Percentiles rank a stretch among this genome's conserved stretches.
Conservation (phyloP, 495 filamentous ascomycete genomes). For the Glarea lozoyensis region DNA sequence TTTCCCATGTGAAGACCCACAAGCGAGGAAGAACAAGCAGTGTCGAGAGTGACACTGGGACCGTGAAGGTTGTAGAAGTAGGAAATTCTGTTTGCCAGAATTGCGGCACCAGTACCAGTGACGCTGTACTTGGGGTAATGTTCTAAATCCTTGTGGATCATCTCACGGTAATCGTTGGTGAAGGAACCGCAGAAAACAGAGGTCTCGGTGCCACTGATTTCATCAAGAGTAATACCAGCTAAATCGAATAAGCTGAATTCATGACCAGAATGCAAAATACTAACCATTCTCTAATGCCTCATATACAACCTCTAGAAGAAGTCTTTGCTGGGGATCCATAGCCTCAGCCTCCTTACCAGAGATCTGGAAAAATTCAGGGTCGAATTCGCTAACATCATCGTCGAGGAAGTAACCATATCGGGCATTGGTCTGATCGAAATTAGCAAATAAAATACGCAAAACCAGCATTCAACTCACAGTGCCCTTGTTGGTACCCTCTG, state of each 20-base stretch:
- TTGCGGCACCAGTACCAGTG: constrained; percentile 23
- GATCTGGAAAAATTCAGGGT: constrained; percentile 49
- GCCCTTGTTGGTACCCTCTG: constrained; percentile 19
- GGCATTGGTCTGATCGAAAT: constrained; percentile 2
- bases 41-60: constrained; percentile 14
- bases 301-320: constrained; percentile 45
- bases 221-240: constrained; percentile 11
- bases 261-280: neutral
- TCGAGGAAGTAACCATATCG: constrained; percentile 36
- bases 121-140: constrained; percentile 28
- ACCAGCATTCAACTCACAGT: neutral
- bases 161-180: constrained; percentile 26
- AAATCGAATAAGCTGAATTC: neutral
- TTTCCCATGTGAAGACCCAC: constrained; percentile 4
- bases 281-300: constrained; percentile 43
- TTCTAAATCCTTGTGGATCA: constrained; percentile 40
- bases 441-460: neutral
- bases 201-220: constrained; percentile 29
- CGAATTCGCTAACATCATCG: constrained; percentile 42
- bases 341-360: constrained; percentile 42
- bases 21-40: constrained; percentile 11
- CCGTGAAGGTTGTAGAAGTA: constrained; percentile 27
- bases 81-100: constrained; percentile 23
- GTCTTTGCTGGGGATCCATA: constrained; percentile 48
- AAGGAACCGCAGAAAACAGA: constrained; percentile 26